phyloP scores from a whole-genome alignment of 2,329 filamentous ascomycete genomes.

The Lasiodiplodia gonubiensis region DNA sequence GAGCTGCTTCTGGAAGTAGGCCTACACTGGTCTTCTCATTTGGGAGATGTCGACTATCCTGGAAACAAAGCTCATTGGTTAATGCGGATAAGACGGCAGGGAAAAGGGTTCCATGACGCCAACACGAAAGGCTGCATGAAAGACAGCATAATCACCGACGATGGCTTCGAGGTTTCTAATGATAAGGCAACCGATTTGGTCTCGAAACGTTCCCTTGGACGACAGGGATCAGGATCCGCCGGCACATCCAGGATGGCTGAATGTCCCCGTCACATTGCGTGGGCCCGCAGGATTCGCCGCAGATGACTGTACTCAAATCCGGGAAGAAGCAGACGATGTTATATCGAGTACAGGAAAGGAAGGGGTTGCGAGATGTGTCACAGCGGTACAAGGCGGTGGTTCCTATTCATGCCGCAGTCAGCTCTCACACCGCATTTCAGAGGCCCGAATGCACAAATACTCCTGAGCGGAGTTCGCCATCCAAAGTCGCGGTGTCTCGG shows the following conservation, averaged over 20 bases:
- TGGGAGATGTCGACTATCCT: neutral
- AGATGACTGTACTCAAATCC: neutral
- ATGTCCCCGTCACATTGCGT: neutral
- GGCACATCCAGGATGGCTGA: neutral
- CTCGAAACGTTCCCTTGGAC: too few relatives aligned
- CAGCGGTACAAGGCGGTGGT: neutral
- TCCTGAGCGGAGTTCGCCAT: conserved; percentile 9
- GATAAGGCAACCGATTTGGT: neutral
- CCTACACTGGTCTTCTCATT: neutral
- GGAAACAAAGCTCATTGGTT: too few relatives aligned
- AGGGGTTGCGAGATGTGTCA: neutral
- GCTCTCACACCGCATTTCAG: neutral
- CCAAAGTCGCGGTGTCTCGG: neutral
- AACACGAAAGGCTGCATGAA: neutral
- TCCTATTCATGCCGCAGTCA: neutral
- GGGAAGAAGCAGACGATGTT: neutral
- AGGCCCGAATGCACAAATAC: neutral
- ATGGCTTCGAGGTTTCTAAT: neutral
- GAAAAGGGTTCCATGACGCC: neutral
- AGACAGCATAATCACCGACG: neutral
- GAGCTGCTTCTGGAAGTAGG: conserved; percentile 10
- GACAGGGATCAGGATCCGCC: neutral
- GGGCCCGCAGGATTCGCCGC: neutral
- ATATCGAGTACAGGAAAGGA: neutral
- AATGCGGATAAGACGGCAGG: neutral